Evolutionary conservation across 371 early-diverging fungal species (phyloP), one percentile per base, ranked within the genome.

Genomic region (Mucor plumbeus): DNA sequence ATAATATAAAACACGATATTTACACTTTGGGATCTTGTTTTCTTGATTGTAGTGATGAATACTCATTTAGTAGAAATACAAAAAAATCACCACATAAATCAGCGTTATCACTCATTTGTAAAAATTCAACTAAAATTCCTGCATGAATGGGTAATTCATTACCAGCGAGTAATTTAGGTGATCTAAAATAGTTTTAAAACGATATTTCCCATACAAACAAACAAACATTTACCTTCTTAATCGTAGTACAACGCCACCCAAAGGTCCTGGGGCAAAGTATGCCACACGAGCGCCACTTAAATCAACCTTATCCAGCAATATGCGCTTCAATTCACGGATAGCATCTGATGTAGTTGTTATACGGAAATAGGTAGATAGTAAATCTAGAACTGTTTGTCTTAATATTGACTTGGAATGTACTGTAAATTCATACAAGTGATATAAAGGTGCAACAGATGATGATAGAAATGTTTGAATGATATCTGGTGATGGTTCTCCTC

Each of bases 71-170:
- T 36, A 95, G 68, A 61, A 87, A 85, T 62, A 95, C 81, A 65
- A 93, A 95, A 11, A 95, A 78, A 48, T 90, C 91, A 15, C 93
- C 93, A 15, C 85, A 73, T 3, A 93, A 67, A 41, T 85, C 85
- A 5, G 81, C 78, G 59, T 86, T 82, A n/a, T 82, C 78, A 0
- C 85, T 63, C 0, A 71, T 67, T 48, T 85, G 78, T 48, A 93
- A 63, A 61, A 94, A 86, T 15, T 85, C 86, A 14, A 92, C 70
- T 61, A 94, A 82, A 1, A 80, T 70, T 33, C 82, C 81, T 1
- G 88, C 79, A 61, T 87, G 81, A 31, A 89, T 64, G 8, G 85
- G 82, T 4, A 88, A 69, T 34, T 84, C 78, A 38, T 86, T 85
- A 6, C 82, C 83, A 40, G 81, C 84, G 11, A 76, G 59, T n/a